Percentiles rank a stretch among this genome's conserved stretches.
Conservation (phyloP, 331 rosid genomes). For the Pyracantha coccinea region DNA sequence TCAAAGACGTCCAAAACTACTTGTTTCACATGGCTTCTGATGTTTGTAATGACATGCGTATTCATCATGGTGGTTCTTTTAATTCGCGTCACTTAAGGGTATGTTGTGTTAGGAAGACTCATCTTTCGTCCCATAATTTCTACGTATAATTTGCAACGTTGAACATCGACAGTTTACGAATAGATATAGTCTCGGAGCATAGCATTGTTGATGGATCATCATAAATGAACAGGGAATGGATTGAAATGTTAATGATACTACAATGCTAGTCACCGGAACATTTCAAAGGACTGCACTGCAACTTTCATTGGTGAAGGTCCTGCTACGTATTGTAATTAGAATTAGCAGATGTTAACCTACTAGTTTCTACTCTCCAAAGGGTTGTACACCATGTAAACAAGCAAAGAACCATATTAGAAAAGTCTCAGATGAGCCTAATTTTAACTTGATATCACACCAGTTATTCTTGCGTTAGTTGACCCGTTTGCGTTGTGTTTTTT, state of each 20-base stretch:
- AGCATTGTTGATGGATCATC: no score
- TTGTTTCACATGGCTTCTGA: slow-evolving; percentile 71
- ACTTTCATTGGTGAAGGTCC: background rate
- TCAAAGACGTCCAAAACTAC: slow-evolving; percentile 69
- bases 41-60: slow-evolving; percentile 60
- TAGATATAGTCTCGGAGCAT: background rate
- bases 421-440: no score
- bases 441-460: no score
- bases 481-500: no score
- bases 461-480: no score
- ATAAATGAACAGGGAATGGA: no score
- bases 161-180: background rate
- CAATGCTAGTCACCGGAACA: background rate
- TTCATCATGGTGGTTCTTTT: slow-evolving; percentile 87
- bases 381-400: no score
- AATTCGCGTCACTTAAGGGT: slow-evolving; percentile 55
- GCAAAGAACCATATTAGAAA: no score
- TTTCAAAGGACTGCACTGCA: background rate
- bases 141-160: background rate
- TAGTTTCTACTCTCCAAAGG: no score
- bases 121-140: background rate
- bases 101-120: background rate
- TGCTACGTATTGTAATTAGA: background rate
- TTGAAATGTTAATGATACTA: no score
- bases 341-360: no score